Percentiles rank a stretch among this genome's conserved stretches.
phyloP scores from a whole-genome alignment of 2,329 filamentous ascomycete species.

The Exophiala viscosa region DNA sequence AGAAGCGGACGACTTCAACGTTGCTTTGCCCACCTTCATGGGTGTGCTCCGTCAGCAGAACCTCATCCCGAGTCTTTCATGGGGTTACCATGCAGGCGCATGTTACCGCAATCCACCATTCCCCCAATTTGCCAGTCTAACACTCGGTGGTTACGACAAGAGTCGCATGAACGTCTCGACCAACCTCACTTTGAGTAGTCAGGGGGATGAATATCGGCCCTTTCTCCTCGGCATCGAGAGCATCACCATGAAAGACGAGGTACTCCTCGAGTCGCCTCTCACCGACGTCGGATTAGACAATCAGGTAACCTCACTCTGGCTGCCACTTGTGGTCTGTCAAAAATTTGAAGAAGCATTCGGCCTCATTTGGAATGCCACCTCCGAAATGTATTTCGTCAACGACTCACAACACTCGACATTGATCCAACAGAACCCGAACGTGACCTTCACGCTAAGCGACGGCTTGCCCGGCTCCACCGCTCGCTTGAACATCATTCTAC shows the following conservation, averaged over 20 bases:
- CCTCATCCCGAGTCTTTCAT: constrained; percentile 2
- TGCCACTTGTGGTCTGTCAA: not conserved
- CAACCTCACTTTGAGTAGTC: constrained; percentile 1
- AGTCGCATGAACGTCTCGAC: not conserved
- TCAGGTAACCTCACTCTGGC: not conserved
- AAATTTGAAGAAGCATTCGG: not conserved
- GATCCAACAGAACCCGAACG: not conserved
- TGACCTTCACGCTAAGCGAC: constrained; percentile 9
- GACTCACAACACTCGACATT: not conserved
- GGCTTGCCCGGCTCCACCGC: not conserved
- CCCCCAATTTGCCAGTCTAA: constrained; percentile 1
- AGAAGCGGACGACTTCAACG: not conserved
- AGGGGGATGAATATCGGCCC: constrained; percentile 1
- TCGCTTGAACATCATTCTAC: constrained; percentile 45
- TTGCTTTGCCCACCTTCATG: constrained; percentile 6
- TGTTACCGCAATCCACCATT: not conserved
- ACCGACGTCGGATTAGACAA: not conserved
- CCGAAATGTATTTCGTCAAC: constrained; percentile 6
- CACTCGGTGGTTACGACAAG: constrained; percentile 4
- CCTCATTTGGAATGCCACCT: constrained; percentile 5
- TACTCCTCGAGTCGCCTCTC: not conserved
- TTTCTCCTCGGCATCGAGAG: constrained; percentile 2
- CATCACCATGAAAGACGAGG: not conserved
- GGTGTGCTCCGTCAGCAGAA: not conserved
- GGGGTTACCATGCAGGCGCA: constrained; percentile 1